These are phyloP conservation scores for Russula virescens DNA, from an alignment of 768 basidiomycete species.

Conservation along the genomic window DNA sequence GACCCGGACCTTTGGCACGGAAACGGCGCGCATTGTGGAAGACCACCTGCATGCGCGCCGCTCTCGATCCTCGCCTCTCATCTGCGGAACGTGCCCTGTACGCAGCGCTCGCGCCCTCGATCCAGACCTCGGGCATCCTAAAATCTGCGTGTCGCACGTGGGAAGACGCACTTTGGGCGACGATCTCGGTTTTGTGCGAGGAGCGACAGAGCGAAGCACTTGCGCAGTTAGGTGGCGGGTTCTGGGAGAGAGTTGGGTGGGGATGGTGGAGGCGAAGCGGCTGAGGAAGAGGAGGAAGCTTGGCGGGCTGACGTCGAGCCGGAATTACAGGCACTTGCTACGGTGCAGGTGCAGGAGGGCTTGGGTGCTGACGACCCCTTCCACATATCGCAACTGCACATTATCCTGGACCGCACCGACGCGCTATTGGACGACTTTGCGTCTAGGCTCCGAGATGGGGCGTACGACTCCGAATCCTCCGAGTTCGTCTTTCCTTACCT, in stretches of 20 bases:
- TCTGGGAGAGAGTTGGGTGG: constrained; percentile 50
- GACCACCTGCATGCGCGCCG: constrained; percentile 70
- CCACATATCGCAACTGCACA: constrained; percentile 74
- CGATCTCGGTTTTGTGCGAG: constrained; percentile 74
- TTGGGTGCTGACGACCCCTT: constrained; percentile 68
- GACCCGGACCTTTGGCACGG: constrained; percentile 56
- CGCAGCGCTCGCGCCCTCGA: constrained; percentile 74
- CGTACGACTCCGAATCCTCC: constrained; percentile 41
- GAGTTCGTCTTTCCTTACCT: constrained; percentile 45
- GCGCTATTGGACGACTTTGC: constrained; percentile 66
- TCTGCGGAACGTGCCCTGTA: constrained; percentile 79
- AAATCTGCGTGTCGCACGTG: constrained; percentile 78
- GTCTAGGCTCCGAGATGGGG: constrained; percentile 45
- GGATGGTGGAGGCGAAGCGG: constrained; percentile 30
- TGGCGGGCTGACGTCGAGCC: constrained; percentile 62
- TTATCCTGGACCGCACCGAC: constrained; percentile 67
- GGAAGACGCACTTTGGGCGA: constrained; percentile 96
- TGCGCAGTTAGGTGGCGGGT: constrained; percentile 56
- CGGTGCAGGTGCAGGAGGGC: constrained; percentile 57
- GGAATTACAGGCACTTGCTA: constrained; percentile 52
- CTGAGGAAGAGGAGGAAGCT: constrained; percentile 42
- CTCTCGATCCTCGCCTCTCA: constrained; percentile 57
- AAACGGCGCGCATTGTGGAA: constrained; percentile 83
- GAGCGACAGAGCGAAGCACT: constrained; percentile 72
- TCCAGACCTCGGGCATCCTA: constrained; percentile 57